Evolutionary conservation across 1,139 yeast genomes (phyloP).

Genomic region (Sugiyamaella castrensis): DNA sequence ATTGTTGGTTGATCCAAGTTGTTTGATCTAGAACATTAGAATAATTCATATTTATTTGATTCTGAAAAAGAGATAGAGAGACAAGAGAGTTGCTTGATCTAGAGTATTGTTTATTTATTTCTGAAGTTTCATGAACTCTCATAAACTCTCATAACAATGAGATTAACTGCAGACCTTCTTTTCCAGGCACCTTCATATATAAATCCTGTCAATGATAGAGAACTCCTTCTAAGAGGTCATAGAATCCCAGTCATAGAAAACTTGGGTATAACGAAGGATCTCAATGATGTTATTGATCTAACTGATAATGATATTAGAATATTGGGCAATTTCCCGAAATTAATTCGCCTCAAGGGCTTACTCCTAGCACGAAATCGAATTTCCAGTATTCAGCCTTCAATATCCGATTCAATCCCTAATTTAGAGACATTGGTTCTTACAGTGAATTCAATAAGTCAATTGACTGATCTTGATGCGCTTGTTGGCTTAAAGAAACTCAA

Average conservation of each 20-base stretch:
- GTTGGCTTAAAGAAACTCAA: conserved; percentile 41
- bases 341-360: conserved; percentile 47
- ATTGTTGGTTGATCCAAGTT: too few species aligned
- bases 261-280: conserved; percentile 44
- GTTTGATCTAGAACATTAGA: too few species aligned
- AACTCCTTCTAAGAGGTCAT: conserved; percentile 43
- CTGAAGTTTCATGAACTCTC: not conserved
- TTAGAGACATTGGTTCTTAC: conserved; percentile 51
- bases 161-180: conserved; percentile 50
- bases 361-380: conserved; percentile 61
- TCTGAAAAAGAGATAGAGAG: too few species aligned
- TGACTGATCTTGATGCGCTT: conserved; percentile 44
- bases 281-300: conserved; percentile 57
- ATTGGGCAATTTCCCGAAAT: conserved; percentile 51
- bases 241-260: conserved; percentile 45
- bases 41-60: too few species aligned
- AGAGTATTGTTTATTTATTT: too few species aligned
- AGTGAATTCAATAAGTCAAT: conserved; percentile 48
- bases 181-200: conserved; percentile 50
- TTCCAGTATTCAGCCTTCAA: conserved; percentile 38
- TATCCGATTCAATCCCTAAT: conserved; percentile 43
- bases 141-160: too few species aligned
- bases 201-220: conserved; percentile 47
- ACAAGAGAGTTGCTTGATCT: too few species aligned
- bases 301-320: conserved; percentile 61